Base-by-base conservation (phyloP, 2,329 filamentous ascomycete species). In the Aspergillus jensenii region DNA sequence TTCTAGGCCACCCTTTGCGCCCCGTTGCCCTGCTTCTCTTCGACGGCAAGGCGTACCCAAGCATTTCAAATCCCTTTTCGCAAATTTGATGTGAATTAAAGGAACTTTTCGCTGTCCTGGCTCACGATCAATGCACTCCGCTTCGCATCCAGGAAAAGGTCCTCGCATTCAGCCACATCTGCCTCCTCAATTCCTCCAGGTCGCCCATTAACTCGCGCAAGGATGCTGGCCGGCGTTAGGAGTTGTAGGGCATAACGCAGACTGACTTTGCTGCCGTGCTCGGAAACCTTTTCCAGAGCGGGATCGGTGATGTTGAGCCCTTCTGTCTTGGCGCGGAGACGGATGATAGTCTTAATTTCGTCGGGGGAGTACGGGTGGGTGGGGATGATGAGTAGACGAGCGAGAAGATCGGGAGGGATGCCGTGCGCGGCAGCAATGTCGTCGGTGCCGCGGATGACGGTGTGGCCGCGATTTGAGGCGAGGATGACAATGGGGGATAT, bases 401-500 rank as follows among this genome's bases (percentile, higher is more conserved):
- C 90, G 55, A 99, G 84, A 66, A 99, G 92, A 76, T 99, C 95
- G 9, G 93, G 87, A 15, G 95, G 95, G 66, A 99, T 89, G 71
- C 95, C 95, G 78, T 99, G 95, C 4, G 95, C 91, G 56, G 92
- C 91, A 67, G 90, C 83, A 71, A 95, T 83, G 68, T 81, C 77
- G 74, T 90, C 86, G 56, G 90, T 93, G 71, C 93, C 93, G 68
- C 92, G 90, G 72, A 99, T 95, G 64, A 91, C 90, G 64, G 91
- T 93, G 82, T 93, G 89, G 74, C 95, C 95, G 69, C 95, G 89
- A 81, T 99, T 99, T 43, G 95, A 98, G 59, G 95, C 95, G 60
- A 99, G 88, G 65, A 99, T 95, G 61, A 99, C 95, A 71, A 99
- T 96, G 58, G 95, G 95, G 2, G 93, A 93, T 71, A 99, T 96